Base-by-base conservation (phyloP, 306 rosid species). In the barrel medic (Medicago truncatula) region DNA sequence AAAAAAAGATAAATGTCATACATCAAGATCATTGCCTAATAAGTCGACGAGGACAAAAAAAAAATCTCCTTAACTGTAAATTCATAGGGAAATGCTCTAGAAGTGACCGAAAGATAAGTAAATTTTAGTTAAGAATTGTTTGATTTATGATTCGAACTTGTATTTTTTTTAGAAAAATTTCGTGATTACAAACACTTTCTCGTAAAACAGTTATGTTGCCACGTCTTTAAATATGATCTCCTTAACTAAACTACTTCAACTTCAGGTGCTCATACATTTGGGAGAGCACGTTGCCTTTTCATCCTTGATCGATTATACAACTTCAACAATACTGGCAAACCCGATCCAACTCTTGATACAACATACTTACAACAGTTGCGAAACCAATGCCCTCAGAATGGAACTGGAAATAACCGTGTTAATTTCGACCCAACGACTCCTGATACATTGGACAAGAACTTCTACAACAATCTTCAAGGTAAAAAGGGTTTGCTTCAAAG, bases 241-340 rank as follows among this genome's bases (percentile, higher is more conserved):
- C 4, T 28, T 28, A 28, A 28, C 31, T 28, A 0, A 28, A 28
- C 31, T 34, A 7, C 38, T 34, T 34, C 5, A 9, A 57, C 5
- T 10, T 11, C 70, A 81, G 87, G 85, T 54, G 87, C 87, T 16
- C 85, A 84, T 68, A 77, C 87, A 2, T 62, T 84, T 46, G 85
- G 87, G 39, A 77, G 72, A 61, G 77, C 83, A 7, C 59, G 40
- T 1, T 84, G 85, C 28, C 6, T 64, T 0, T 23, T 4, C 7
- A 74, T 81, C 7, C 1, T 1, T 12, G 0, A 39, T 7, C 71
- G 85, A 50, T 49, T 81, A 36, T 84, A 77, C 72, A 49, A 78
- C 18, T 77, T 82, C 69, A 73, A 5, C 9, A 11, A 6, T n/a
- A 82, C 79, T 25, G 67, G 68, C 5, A 66, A 15, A 9, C 63